A percentile compares a stretch with the other conserved stretches of the same genome.
Conservation (phyloP, 176 grass and related monocot genomes). For the Oryza glaberrima region DNA sequence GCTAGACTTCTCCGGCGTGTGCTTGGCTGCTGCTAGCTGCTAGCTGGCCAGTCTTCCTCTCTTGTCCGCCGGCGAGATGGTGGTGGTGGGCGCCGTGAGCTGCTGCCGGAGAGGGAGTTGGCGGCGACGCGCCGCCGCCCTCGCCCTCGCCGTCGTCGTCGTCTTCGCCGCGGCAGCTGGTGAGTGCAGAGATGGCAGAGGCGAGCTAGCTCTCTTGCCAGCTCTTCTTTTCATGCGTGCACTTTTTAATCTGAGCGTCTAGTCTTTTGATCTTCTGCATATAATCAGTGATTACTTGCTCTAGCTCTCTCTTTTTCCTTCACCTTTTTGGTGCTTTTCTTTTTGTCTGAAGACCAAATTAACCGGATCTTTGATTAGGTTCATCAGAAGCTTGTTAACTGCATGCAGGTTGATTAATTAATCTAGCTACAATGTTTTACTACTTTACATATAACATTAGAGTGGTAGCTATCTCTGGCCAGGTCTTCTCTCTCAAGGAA, state of each 20-base stretch:
- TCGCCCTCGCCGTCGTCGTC: not conserved
- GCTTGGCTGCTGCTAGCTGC: too few species aligned
- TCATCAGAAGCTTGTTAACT: not conserved
- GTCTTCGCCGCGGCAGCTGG: constrained; percentile 39
- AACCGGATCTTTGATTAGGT: not conserved
- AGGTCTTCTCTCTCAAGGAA: not conserved
- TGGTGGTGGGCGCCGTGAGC: not conserved
- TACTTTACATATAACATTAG: not conserved
- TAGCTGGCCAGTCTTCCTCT: not conserved
- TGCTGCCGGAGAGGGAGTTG: not conserved
- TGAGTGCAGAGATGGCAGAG: not conserved
- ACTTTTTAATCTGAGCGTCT: not conserved
- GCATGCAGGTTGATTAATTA: not conserved
- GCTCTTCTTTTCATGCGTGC: not conserved
- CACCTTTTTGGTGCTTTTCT: not conserved
- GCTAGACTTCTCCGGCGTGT: not conserved
- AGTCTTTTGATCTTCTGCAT: not conserved
- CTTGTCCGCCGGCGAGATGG: not conserved
- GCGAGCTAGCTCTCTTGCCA: not conserved
- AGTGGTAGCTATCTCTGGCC: not conserved
- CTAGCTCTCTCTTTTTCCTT: not conserved
- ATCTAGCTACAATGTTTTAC: not conserved
- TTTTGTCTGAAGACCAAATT: not conserved
- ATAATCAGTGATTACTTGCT: not conserved
- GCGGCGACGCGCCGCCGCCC: not conserved